Percentiles rank a stretch among this genome's conserved stretches.
These are phyloP conservation scores for Ampelomyces quisqualis DNA, from an alignment of 2,329 filamentous ascomycete species.

Conservation along the genomic window DNA sequence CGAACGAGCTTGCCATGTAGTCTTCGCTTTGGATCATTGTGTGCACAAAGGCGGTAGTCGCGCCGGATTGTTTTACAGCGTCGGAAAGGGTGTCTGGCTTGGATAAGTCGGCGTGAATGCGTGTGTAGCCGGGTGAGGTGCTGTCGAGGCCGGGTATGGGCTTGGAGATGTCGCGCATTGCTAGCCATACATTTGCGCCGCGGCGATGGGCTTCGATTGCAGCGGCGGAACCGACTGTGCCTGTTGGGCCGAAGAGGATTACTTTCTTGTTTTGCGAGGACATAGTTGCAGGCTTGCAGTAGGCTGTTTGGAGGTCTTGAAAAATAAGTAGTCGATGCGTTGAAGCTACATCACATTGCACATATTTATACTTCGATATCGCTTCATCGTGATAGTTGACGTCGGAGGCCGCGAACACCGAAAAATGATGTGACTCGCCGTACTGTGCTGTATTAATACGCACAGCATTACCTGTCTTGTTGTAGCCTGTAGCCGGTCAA, in stretches of 20 bases:
- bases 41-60: conserved; percentile 55
- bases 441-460: no score
- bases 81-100: conserved; percentile 44
- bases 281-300: background rate
- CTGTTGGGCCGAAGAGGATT: conserved; percentile 55
- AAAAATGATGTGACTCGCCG: no score
- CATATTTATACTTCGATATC: no score
- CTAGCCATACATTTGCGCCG: conserved; percentile 51
- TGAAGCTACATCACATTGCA: no score
- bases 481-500: no score
- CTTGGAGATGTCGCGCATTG: conserved; percentile 52
- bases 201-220: conserved; percentile 45
- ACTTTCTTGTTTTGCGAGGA: background rate
- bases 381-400: no score
- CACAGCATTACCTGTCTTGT: no score
- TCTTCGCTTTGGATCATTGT: conserved; percentile 36
- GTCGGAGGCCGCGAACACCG: no score
- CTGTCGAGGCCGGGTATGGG: conserved; percentile 42
- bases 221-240: conserved; percentile 46
- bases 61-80: conserved; percentile 48
- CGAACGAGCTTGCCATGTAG: conserved; percentile 45
- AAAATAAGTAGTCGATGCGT: no score
- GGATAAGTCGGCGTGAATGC: conserved; percentile 51
- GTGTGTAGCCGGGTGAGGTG: conserved; percentile 38
- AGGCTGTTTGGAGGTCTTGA: background rate